Percentiles rank a stretch among this genome's conserved stretches.
phyloP scores from a whole-genome alignment of 345 rosid genomes.

The Boechera retrofracta region DNA sequence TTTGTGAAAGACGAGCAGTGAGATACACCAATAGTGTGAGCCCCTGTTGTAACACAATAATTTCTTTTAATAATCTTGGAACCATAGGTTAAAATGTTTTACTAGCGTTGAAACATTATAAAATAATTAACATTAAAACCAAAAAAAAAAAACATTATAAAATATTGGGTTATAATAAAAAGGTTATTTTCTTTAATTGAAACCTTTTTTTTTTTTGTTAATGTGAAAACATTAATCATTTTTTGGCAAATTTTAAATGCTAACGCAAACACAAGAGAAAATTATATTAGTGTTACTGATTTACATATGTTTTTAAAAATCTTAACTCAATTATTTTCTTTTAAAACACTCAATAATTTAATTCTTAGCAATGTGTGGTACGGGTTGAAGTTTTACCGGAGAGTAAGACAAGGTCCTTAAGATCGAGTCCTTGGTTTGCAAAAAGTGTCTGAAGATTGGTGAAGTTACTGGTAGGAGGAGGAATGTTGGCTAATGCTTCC shows the following conservation, averaged over 20 bases:
- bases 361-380: conserved; percentile 5
- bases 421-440: conserved; percentile 67
- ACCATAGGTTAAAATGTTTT: conserved; percentile 5
- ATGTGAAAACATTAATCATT: not conserved
- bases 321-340: not conserved
- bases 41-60: conserved; percentile 52
- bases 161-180: too few relatives aligned
- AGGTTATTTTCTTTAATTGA: not conserved
- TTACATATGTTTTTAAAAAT: not conserved
- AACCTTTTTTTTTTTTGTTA: not conserved
- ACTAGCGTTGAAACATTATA: not conserved
- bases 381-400: conserved; percentile 50
- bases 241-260: not conserved
- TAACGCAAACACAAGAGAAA: not conserved
- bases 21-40: conserved; percentile 77
- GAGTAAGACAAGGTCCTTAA: conserved; percentile 69
- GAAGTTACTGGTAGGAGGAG: conserved; percentile 68
- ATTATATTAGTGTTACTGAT: not conserved
- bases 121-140: too few relatives aligned
- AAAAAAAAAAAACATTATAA: too few relatives aligned
- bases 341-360: not conserved
- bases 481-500: conserved; percentile 64
- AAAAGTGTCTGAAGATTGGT: conserved; percentile 57
- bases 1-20: conserved; percentile 70
- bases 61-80: not conserved